These are phyloP conservation scores for Ustilago trichophora DNA, from an alignment of 1,284 basidiomycete species.

Conservation along the genomic window DNA sequence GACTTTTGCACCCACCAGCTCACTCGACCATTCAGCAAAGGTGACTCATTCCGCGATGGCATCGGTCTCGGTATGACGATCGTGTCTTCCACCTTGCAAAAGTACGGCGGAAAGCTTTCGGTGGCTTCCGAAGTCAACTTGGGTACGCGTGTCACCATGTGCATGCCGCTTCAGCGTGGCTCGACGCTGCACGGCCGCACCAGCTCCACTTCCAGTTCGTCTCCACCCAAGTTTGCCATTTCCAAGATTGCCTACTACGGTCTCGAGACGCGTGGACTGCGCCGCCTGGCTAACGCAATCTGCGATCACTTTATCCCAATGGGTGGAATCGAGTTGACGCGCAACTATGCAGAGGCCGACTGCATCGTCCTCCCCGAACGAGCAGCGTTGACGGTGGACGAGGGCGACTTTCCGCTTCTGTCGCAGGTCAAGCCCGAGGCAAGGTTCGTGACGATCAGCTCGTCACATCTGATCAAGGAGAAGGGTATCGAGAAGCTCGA, in stretches of 20 bases:
- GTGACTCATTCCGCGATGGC: slow-evolving; percentile 48
- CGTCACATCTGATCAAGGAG: slow-evolving; percentile 10
- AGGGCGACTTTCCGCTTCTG: slow-evolving; percentile 15
- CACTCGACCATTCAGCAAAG: slow-evolving; percentile 50
- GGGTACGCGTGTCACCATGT: slow-evolving; percentile 49
- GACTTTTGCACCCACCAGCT: slow-evolving; percentile 43
- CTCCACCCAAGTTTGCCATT: slow-evolving; percentile 8
- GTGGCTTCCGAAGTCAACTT: slow-evolving; percentile 43
- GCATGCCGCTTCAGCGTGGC: slow-evolving; percentile 27
- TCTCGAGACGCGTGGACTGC: slow-evolving; percentile 31
- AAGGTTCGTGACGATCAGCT: slow-evolving; percentile 27
- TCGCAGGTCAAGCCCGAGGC: slow-evolving; percentile 20
- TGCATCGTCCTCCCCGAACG: slow-evolving; percentile 36
- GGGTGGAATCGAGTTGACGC: slow-evolving; percentile 26
- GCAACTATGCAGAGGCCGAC: slow-evolving; percentile 27
- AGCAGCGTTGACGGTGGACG: slow-evolving; percentile 1
- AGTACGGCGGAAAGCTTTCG: slow-evolving; percentile 43
- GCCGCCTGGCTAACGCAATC: slow-evolving; percentile 27
- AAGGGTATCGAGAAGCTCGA: slow-evolving; percentile 20
- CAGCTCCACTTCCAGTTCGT: not conserved
- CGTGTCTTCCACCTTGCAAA: slow-evolving; percentile 43
- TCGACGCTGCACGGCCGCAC: slow-evolving; percentile 5
- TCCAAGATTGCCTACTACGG: slow-evolving; percentile 33
- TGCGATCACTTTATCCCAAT: slow-evolving; percentile 30
- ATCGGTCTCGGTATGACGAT: slow-evolving; percentile 55